These are phyloP conservation scores for Grifola frondosa DNA, from an alignment of 1,284 basidiomycete species.

Conservation along the genomic window DNA sequence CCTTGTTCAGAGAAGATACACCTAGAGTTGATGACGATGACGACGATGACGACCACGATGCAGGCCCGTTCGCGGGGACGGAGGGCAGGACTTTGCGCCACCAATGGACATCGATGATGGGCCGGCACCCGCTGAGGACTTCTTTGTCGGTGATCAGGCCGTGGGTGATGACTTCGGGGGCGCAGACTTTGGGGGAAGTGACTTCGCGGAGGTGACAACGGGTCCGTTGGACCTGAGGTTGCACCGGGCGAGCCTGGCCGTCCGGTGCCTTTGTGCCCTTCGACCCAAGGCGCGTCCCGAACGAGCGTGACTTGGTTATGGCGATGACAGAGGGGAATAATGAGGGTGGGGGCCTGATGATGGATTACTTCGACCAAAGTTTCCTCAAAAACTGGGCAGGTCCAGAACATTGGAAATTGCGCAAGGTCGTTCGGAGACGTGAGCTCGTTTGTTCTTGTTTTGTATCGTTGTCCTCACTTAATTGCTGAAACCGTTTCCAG, in stretches of 20 bases:
- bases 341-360: conserved; percentile 57
- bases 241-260: conserved; percentile 33
- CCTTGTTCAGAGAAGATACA: conserved; percentile 53
- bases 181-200: conserved; percentile 40
- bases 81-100: conserved; percentile 28
- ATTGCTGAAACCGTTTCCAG: conserved; percentile 28
- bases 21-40: conserved; percentile 43
- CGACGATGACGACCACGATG: conserved; percentile 44
- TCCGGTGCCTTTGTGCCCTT: conserved; percentile 66
- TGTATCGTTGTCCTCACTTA: too few relatives aligned
- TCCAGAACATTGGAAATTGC: conserved; percentile 97
- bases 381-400: conserved; percentile 97
- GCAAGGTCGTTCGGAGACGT: conserved; percentile 76
- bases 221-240: conserved; percentile 36
- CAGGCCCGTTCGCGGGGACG: conserved; percentile 34
- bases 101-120: conserved; percentile 48
- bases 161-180: conserved; percentile 47
- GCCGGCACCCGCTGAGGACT: conserved; percentile 63
- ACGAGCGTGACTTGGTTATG: conserved; percentile 79
- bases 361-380: conserved; percentile 93
- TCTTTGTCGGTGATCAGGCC: conserved; percentile 74
- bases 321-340: conserved; percentile 75
- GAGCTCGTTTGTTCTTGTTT: conserved; percentile 26
- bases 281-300: conserved; percentile 72
- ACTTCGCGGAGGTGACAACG: conserved; percentile 46